Conservation (phyloP, 2,329 filamentous ascomycete species). For the Akanthomyces muscarius region DNA sequence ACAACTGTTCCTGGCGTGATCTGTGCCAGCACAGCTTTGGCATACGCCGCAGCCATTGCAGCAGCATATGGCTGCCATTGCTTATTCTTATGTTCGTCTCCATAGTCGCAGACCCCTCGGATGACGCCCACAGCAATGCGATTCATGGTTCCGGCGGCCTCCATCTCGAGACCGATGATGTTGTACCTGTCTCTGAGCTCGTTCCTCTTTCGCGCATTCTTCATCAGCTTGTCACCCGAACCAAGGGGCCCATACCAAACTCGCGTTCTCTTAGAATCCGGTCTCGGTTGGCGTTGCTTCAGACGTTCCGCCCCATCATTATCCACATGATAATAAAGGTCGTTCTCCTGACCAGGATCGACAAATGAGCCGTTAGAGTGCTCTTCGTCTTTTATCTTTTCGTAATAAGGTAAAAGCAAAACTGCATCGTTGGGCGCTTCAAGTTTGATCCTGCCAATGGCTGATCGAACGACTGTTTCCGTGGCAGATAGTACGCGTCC, state of each 20-base stretch:
- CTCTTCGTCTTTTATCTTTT: conserved; percentile 23
- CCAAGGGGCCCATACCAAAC: conserved; percentile 34
- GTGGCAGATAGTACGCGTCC: conserved; percentile 23
- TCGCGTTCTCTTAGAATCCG: conserved; percentile 22
- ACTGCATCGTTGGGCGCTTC: conserved; percentile 22
- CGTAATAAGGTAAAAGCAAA: conserved; percentile 25
- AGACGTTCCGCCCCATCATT: neutral
- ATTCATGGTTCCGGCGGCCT: conserved; percentile 24
- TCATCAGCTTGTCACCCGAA: conserved; percentile 29
- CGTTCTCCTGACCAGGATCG: conserved; percentile 30
- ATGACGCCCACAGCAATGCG: conserved; percentile 28
- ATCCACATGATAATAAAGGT: conserved; percentile 25
- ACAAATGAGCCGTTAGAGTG: conserved; percentile 26
- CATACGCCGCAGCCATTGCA: conserved; percentile 29
- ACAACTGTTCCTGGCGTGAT: conserved; percentile 12
- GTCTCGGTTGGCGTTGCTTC: conserved; percentile 20
- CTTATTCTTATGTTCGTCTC: conserved; percentile 29
- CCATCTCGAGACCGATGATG: conserved; percentile 29
- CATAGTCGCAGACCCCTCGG: conserved; percentile 32
- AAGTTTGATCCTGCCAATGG: conserved; percentile 30
- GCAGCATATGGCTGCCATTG: conserved; percentile 32
- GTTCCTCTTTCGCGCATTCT: conserved; percentile 24
- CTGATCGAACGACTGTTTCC: conserved; percentile 30
- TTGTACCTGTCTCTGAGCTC: conserved; percentile 25
- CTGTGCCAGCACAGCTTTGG: conserved; percentile 25